These are phyloP conservation scores for Claviceps paspali DNA, from an alignment of 2,329 filamentous ascomycete genomes.

Conservation along the genomic window DNA sequence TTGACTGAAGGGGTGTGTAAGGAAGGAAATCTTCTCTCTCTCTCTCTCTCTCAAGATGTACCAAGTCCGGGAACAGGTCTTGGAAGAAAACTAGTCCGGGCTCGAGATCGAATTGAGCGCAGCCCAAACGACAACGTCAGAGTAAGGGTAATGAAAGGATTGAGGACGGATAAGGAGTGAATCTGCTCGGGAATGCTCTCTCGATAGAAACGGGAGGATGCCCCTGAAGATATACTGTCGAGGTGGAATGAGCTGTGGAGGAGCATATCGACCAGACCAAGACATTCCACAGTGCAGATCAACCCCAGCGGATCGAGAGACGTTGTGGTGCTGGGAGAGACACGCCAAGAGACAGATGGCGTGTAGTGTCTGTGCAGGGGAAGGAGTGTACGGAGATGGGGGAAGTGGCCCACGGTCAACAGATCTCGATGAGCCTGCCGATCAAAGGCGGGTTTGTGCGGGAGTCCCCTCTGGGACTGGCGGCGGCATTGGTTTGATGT, in stretches of 20 bases:
- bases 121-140: not conserved
- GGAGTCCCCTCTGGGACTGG: constrained; percentile 11
- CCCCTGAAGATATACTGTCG: constrained; percentile 26
- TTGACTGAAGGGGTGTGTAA: not conserved
- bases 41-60: constrained; percentile 1
- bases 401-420: constrained; percentile 10
- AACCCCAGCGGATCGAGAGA: constrained; percentile 18
- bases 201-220: constrained; percentile 18
- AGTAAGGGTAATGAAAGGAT: constrained; percentile 1
- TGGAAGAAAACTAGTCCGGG: not conserved
- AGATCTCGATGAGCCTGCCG: constrained; percentile 15
- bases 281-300: constrained; percentile 21
- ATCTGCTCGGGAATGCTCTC: constrained; percentile 21
- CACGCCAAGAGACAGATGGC: constrained; percentile 21
- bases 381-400: constrained; percentile 19
- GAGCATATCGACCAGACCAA: constrained; percentile 17
- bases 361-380: constrained; percentile 15
- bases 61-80: constrained; percentile 1
- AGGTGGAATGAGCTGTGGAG: constrained; percentile 22
- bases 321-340: constrained; percentile 14
- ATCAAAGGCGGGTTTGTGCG: constrained; percentile 9
- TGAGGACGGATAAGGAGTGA: constrained; percentile 7
- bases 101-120: constrained; percentile 1
- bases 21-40: constrained; percentile 4
- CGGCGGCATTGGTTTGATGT: constrained; percentile 13